Evolutionary conservation across 305 asterid genomes (phyloP).

Genomic region (Rubia tinctorum): DNA sequence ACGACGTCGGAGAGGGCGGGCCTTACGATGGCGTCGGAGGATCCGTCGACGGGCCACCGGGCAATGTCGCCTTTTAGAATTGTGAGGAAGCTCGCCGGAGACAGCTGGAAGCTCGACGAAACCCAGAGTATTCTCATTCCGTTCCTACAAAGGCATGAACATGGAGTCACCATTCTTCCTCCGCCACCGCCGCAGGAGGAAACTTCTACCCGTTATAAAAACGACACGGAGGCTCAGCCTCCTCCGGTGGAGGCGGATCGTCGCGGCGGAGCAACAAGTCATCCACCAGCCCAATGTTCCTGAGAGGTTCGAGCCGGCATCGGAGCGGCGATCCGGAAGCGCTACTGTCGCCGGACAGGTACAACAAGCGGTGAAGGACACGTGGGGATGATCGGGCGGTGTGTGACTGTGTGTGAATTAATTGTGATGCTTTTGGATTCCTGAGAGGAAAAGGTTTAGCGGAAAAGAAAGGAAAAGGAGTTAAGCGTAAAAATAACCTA

Average conservation of each 20-base stretch:
- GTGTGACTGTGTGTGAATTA: too few species aligned
- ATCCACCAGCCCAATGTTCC: constrained; percentile 90
- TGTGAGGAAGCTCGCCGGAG: constrained; percentile 51
- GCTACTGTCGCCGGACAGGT: constrained; percentile 87
- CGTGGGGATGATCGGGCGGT: too few species aligned
- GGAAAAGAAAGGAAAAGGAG: too few species aligned
- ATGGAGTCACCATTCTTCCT: too few species aligned
- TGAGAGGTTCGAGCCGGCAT: constrained; percentile 75
- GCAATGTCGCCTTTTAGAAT: constrained; percentile 84
- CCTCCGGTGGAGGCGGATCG: too few species aligned
- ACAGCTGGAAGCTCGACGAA: constrained; percentile 38
- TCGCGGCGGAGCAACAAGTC: constrained; percentile 34
- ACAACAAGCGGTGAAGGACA: constrained; percentile 45
- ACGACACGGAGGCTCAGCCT: too few species aligned
- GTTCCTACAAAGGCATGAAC: too few species aligned
- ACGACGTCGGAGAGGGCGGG: background rate
- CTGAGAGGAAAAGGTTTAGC: too few species aligned
- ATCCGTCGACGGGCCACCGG: constrained; percentile 70
- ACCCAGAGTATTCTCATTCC: background rate
- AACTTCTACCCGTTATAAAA: too few species aligned
- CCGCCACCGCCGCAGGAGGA: too few species aligned
- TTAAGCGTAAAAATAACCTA: too few species aligned
- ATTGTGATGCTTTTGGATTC: too few species aligned
- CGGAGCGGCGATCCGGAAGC: constrained; percentile 98
- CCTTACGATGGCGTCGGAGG: constrained; percentile 79